Percentiles rank a stretch among this genome's conserved stretches.
Evolutionary conservation across 2,329 filamentous ascomycete genomes (phyloP).

Genomic region (Arthrobotrys sphaeroides): DNA sequence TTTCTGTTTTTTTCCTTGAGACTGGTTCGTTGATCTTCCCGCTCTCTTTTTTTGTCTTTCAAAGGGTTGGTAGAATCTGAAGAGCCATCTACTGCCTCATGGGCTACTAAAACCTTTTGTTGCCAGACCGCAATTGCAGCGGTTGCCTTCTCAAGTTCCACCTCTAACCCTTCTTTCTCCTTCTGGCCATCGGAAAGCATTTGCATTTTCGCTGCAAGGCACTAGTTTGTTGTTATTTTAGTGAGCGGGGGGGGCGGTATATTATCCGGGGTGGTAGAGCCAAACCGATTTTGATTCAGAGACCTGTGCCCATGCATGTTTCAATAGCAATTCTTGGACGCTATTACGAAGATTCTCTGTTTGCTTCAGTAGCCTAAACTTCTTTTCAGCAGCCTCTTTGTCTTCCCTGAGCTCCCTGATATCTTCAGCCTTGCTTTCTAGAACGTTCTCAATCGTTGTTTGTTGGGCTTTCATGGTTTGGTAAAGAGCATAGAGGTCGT

Average conservation of each 20-base stretch:
- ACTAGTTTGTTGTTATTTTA: neutral
- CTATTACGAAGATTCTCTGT: constrained; percentile 73
- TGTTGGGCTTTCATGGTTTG: constrained; percentile 80
- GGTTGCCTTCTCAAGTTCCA: neutral
- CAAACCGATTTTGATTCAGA: constrained; percentile 73
- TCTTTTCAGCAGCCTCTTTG: constrained; percentile 71
- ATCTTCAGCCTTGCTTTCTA: constrained; percentile 71
- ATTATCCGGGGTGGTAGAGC: neutral
- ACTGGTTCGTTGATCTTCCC: constrained; percentile 13
- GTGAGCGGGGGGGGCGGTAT: neutral
- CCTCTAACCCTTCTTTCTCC: neutral
- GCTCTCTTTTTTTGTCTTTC: constrained; percentile 34
- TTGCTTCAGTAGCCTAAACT: constrained; percentile 72
- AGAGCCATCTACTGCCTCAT: constrained; percentile 19
- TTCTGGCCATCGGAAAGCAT: neutral
- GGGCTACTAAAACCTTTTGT: constrained; percentile 23
- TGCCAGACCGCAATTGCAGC: constrained; percentile 12
- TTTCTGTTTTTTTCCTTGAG: neutral
- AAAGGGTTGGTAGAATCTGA: constrained; percentile 20
- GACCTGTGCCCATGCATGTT: constrained; percentile 89
- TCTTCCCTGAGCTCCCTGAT: constrained; percentile 70
- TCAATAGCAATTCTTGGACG: constrained; percentile 69
- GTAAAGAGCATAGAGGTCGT: constrained; percentile 92
- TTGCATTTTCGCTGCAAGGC: neutral
- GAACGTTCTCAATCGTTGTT: constrained; percentile 74